A percentile compares a stretch with the other conserved stretches of the same genome.
Evolutionary conservation across 2,329 filamentous ascomycete species (phyloP).

Genomic region (Rhynchosporium graminicola): DNA sequence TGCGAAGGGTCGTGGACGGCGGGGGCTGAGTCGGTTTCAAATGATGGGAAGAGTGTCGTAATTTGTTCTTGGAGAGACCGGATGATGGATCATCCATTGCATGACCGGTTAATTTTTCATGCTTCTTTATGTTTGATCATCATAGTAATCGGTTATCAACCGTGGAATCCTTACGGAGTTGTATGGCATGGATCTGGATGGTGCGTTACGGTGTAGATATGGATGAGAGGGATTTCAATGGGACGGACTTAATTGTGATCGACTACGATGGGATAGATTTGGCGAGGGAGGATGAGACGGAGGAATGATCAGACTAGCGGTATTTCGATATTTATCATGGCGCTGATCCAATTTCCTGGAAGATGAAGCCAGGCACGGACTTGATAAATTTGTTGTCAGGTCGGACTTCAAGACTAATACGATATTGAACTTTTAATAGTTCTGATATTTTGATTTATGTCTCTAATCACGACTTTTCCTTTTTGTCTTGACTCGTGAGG

Average conservation of each 20-base stretch:
- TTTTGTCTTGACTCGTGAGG: too few relatives aligned
- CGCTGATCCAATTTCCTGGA: not conserved
- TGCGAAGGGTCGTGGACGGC: not conserved
- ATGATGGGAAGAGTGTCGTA: not conserved
- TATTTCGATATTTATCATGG: not conserved
- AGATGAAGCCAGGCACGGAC: not conserved
- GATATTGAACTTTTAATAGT: not conserved
- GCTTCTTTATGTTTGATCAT: not conserved
- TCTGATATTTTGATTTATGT: too few relatives aligned
- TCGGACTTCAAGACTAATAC: too few relatives aligned
- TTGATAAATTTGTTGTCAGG: not conserved
- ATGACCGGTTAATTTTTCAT: not conserved
- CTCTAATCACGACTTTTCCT: too few relatives aligned
- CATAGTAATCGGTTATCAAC: too few relatives aligned
- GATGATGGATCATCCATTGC: slow-evolving; percentile 5
- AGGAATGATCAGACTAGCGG: not conserved
- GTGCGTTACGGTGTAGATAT: too few relatives aligned
- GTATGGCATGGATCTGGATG: too few relatives aligned
- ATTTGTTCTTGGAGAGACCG: slow-evolving; percentile 2
- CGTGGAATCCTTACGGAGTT: too few relatives aligned
- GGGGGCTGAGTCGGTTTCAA: slow-evolving; percentile 8
- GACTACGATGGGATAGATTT: too few relatives aligned
- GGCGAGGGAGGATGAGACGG: not conserved
- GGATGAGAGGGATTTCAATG: not conserved
- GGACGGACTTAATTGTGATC: not conserved